Percentiles rank a stretch among this genome's conserved stretches.
Evolutionary conservation across 768 basidiomycete species (phyloP).

Genomic region (Tricholoma sp.): DNA sequence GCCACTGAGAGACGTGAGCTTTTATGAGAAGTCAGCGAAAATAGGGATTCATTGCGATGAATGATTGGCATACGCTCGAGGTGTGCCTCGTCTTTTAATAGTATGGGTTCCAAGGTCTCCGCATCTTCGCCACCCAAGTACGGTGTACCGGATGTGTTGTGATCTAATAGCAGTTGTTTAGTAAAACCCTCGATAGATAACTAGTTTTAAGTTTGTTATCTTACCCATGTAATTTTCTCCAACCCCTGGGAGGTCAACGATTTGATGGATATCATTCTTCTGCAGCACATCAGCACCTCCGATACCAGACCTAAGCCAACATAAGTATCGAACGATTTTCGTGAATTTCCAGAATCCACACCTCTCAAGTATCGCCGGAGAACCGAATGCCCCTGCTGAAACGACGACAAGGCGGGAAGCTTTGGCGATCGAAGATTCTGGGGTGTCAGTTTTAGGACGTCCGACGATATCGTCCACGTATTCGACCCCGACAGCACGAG

Average conservation of each 20-base stretch:
- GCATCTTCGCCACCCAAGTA: constrained; percentile 41
- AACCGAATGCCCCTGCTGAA: constrained; percentile 51
- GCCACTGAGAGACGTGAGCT: constrained; percentile 15
- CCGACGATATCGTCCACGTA: constrained; percentile 34
- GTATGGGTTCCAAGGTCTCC: constrained; percentile 45
- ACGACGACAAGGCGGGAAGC: constrained; percentile 47
- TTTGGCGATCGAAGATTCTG: constrained; percentile 20
- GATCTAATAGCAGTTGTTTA: constrained; percentile 25
- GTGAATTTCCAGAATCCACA: constrained; percentile 6
- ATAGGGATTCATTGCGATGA: background rate
- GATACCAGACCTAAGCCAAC: constrained; percentile 50
- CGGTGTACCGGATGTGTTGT: constrained; percentile 31
- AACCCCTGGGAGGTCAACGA: constrained; percentile 70
- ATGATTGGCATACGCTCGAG: constrained; percentile 31
- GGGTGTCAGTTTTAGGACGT: constrained; percentile 11
- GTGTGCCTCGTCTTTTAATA: constrained; percentile 33
- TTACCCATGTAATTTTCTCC: constrained; percentile 63
- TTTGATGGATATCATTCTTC: constrained; percentile 38
- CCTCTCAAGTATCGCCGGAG: constrained; percentile 51
- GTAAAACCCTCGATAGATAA: background rate
- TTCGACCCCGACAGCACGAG: constrained; percentile 48
- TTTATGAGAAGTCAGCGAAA: background rate
- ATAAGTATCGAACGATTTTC: background rate
- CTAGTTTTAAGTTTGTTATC: background rate
- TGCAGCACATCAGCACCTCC: constrained; percentile 47